Evolutionary conservation across 2,329 filamentous ascomycete species (phyloP).

Genomic region (Capronia americana): DNA sequence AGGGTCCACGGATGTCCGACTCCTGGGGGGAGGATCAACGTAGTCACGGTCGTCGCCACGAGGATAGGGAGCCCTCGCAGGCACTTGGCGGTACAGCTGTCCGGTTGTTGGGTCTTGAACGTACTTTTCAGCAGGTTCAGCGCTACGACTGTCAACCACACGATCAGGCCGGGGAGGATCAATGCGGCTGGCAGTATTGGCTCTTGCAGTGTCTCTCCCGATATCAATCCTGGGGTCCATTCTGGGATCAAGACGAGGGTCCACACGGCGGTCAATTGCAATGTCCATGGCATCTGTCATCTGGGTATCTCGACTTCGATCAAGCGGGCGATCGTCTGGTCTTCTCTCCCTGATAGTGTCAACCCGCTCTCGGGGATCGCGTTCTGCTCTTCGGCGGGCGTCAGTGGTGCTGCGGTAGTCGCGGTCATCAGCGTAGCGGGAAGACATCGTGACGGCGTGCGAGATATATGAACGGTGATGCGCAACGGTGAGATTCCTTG

Average conservation of each 20-base stretch:
- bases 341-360: constrained; percentile 29
- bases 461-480: constrained; percentile 26
- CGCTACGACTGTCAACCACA: constrained; percentile 25
- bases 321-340: constrained; percentile 25
- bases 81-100: constrained; percentile 32
- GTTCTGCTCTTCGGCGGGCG: constrained; percentile 29
- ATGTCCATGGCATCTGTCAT: constrained; percentile 33
- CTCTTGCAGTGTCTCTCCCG: constrained; percentile 27
- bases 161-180: constrained; percentile 30
- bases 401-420: constrained; percentile 33
- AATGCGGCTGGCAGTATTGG: constrained; percentile 29
- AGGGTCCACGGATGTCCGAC: constrained; percentile 46
- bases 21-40: constrained; percentile 45
- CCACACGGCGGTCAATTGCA: constrained; percentile 27
- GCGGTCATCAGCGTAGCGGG: constrained; percentile 35
- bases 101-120: constrained; percentile 31
- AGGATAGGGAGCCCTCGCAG: constrained; percentile 31
- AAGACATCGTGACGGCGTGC: constrained; percentile 29
- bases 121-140: constrained; percentile 26
- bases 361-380: constrained; percentile 20
- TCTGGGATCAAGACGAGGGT: constrained; percentile 17
- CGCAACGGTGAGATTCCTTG: constrained; percentile 18
- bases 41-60: constrained; percentile 36
- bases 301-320: constrained; percentile 30
- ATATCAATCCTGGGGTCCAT: constrained; percentile 25